Evolutionary conservation across 495 filamentous ascomycete species (phyloP).

Genomic region (Neurospora sp.): DNA sequence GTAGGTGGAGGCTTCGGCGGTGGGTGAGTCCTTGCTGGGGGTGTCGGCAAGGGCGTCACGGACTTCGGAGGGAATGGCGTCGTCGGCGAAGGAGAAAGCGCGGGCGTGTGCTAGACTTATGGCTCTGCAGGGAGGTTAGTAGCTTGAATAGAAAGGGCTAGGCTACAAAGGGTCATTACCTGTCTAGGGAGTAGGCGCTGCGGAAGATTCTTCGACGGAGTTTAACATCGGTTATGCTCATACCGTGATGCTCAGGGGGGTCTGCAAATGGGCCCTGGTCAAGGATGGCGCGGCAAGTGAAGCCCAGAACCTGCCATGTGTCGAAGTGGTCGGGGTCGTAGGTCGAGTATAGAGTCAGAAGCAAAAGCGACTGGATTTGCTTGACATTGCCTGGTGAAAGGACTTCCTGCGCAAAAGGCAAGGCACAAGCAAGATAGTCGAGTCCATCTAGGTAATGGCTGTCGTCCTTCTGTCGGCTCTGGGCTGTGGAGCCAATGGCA

Average conservation of each 20-base stretch:
- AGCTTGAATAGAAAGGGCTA: neutral
- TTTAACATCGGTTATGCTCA: conserved; percentile 56
- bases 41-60: conserved; percentile 45
- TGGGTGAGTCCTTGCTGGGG: conserved; percentile 28
- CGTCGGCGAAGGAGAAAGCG: conserved; percentile 86
- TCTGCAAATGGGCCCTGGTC: conserved; percentile 89
- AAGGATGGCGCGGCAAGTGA: conserved; percentile 71
- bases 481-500: conserved; percentile 62
- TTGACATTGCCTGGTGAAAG: conserved; percentile 70
- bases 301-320: conserved; percentile 81
- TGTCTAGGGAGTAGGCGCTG: conserved; percentile 77
- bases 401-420: conserved; percentile 68
- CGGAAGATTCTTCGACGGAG: conserved; percentile 72
- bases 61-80: conserved; percentile 46
- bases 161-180: conserved; percentile 38
- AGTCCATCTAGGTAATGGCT: conserved; percentile 53
- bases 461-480: conserved; percentile 59
- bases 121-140: conserved; percentile 39
- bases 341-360: conserved; percentile 80
- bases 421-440: conserved; percentile 55
- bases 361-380: conserved; percentile 73
- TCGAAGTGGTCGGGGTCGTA: conserved; percentile 83
- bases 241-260: conserved; percentile 52
- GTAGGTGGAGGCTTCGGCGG: conserved; percentile 44
- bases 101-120: conserved; percentile 71